phyloP scores from a whole-genome alignment of 2,329 filamentous ascomycete species.

The Colletotrichum tabaci region DNA sequence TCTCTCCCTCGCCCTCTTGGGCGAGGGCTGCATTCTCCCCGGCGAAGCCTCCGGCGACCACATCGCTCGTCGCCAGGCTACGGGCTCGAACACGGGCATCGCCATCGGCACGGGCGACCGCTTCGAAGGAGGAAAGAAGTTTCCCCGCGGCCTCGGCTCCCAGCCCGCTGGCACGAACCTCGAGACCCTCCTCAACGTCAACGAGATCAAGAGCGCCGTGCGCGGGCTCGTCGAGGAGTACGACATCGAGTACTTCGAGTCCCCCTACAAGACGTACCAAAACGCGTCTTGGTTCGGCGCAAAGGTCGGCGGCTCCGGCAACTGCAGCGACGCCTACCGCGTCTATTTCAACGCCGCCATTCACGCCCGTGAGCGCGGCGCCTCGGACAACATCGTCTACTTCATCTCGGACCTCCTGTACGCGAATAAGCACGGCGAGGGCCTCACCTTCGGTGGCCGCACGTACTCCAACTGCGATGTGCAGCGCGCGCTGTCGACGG shows the following conservation, averaged over 20 bases:
- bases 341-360: constrained; percentile 69
- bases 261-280: constrained; percentile 61
- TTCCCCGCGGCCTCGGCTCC: constrained; percentile 56
- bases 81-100: constrained; percentile 46
- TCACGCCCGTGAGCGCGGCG: constrained; percentile 72
- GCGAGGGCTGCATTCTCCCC: constrained; percentile 55
- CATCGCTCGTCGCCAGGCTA: constrained; percentile 39
- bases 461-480: constrained; percentile 68
- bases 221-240: constrained; percentile 58
- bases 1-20: constrained; percentile 44
- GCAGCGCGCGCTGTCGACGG: constrained; percentile 63
- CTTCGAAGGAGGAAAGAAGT: constrained; percentile 56
- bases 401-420: constrained; percentile 71
- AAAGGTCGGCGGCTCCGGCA: constrained; percentile 57
- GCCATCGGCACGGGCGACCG: constrained; percentile 60
- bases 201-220: constrained; percentile 62
- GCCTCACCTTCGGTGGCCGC: constrained; percentile 66
- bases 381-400: constrained; percentile 70
- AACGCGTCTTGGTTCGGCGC: constrained; percentile 56
- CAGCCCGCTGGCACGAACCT: constrained; percentile 52
- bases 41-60: constrained; percentile 50
- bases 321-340: constrained; percentile 55
- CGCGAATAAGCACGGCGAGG: constrained; percentile 64
- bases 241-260: constrained; percentile 56
- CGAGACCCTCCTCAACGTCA: constrained; percentile 60